These are phyloP conservation scores for Pseudogymnoascus destructans DNA, from an alignment of 2,329 filamentous ascomycete genomes.

Conservation along the genomic window DNA sequence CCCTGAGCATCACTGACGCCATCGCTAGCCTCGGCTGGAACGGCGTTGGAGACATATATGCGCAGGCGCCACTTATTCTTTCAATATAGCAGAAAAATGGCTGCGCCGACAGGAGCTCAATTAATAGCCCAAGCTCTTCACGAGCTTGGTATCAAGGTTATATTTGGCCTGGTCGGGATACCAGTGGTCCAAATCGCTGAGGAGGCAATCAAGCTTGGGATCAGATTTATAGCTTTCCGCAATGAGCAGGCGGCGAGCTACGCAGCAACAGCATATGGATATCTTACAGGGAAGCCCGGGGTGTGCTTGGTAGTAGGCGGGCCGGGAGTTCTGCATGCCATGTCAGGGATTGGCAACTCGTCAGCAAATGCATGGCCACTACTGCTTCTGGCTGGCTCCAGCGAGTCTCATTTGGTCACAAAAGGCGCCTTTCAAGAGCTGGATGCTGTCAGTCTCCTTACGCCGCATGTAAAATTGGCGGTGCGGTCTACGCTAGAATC, in stretches of 20 bases:
- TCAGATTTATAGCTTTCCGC: conserved; percentile 44
- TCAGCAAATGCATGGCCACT: conserved; percentile 42
- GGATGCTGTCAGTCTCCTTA: conserved; percentile 39
- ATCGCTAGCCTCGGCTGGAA: conserved; percentile 1
- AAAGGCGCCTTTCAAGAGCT: conserved; percentile 46
- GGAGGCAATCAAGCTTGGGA: conserved; percentile 41
- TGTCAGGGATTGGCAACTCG: conserved; percentile 41
- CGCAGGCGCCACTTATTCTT: neutral
- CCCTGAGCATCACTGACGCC: conserved; percentile 4
- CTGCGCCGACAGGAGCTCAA: conserved; percentile 16
- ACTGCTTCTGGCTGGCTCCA: conserved; percentile 40
- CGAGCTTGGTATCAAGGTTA: conserved; percentile 21
- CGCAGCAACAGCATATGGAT: conserved; percentile 45
- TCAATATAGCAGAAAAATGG: conserved; percentile 7
- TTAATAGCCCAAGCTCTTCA: conserved; percentile 21
- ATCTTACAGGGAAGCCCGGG: conserved; percentile 41
- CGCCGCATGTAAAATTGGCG: conserved; percentile 39
- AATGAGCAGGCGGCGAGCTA: conserved; percentile 47
- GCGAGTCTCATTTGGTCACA: conserved; percentile 36
- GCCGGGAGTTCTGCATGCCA: conserved; percentile 43
- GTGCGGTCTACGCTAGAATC: conserved; percentile 33
- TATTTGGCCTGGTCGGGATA: conserved; percentile 24
- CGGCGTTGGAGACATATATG: neutral
- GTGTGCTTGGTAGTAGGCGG: conserved; percentile 47
- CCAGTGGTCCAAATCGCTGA: conserved; percentile 44